Percentiles rank a stretch among this genome's conserved stretches.
These are phyloP conservation scores for Vachellia collinsii DNA, from an alignment of 306 rosid species.

Conservation along the genomic window DNA sequence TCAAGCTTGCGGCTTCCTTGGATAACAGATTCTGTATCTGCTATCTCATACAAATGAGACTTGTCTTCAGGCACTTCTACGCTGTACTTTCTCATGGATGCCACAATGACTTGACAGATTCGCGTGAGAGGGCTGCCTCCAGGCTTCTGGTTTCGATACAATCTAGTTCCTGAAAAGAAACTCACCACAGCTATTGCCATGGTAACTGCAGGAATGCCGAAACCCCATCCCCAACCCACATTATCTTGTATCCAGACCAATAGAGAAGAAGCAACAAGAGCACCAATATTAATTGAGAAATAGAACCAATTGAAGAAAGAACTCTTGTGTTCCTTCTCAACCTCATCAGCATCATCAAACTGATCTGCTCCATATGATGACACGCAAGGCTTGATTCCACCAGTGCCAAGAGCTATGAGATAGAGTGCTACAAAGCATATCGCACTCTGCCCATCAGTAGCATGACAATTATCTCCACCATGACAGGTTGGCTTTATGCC, in stretches of 20 bases:
- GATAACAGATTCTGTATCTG: slow-evolving; percentile 59
- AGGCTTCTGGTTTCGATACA: slow-evolving; percentile 64
- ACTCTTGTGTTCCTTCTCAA: slow-evolving; percentile 61
- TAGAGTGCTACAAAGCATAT: slow-evolving; percentile 58
- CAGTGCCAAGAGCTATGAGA: slow-evolving; percentile 69
- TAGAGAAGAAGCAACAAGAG: slow-evolving; percentile 61
- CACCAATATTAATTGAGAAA: slow-evolving; percentile 66
- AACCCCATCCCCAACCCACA: slow-evolving; percentile 72
- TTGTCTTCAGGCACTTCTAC: slow-evolving; percentile 50
- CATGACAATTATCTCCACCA: slow-evolving; percentile 45
- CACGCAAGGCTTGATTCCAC: slow-evolving; percentile 78
- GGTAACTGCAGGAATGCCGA: slow-evolving; percentile 65
- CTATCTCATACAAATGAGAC: slow-evolving; percentile 58
- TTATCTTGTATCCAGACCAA: slow-evolving; percentile 63
- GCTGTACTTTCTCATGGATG: slow-evolving; percentile 52
- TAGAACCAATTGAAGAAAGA: slow-evolving; percentile 85
- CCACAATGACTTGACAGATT: slow-evolving; percentile 61
- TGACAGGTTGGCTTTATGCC: slow-evolving; percentile 61
- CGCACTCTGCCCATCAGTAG: slow-evolving; percentile 53
- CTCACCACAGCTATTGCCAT: slow-evolving; percentile 67
- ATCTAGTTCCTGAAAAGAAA: slow-evolving; percentile 63
- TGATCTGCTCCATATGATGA: slow-evolving; percentile 79
- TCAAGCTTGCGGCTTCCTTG: slow-evolving; percentile 79
- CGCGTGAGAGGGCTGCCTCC: slow-evolving; percentile 72
- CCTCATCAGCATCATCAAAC: slow-evolving; percentile 64